phyloP scores from a whole-genome alignment of 1,284 basidiomycete genomes.

The Ganoderma meredithae region DNA sequence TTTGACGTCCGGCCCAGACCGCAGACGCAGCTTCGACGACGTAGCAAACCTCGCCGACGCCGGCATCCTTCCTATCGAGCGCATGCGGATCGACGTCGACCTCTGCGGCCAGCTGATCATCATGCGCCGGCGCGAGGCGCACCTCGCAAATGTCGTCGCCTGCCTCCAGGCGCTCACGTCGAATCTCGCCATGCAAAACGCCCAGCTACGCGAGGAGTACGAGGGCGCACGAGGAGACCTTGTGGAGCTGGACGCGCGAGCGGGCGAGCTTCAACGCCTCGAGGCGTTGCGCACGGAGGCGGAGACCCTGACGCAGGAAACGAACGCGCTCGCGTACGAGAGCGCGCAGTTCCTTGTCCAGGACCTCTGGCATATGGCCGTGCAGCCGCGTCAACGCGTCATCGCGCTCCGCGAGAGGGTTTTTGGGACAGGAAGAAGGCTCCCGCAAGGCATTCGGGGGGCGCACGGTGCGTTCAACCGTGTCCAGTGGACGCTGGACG shows the following conservation, averaged over 20 bases:
- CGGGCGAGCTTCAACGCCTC: slow-evolving; percentile 55
- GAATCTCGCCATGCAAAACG: slow-evolving; percentile 60
- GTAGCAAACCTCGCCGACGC: slow-evolving; percentile 51
- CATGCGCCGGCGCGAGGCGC: slow-evolving; percentile 69
- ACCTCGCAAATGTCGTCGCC: slow-evolving; percentile 52
- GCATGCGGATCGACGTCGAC: slow-evolving; percentile 79
- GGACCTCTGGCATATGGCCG: slow-evolving; percentile 71
- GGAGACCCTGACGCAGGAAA: slow-evolving; percentile 64
- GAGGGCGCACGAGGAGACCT: slow-evolving; percentile 56
- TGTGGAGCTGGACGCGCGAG: slow-evolving; percentile 52
- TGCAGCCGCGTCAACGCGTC: slow-evolving; percentile 66
- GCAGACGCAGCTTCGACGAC: slow-evolving; percentile 72
- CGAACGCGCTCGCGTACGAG: slow-evolving; percentile 75
- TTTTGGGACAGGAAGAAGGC: slow-evolving; percentile 55
- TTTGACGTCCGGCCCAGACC: slow-evolving; percentile 28
- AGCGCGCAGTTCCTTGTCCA: slow-evolving; percentile 68
- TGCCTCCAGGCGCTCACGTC: slow-evolving; percentile 59
- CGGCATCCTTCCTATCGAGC: slow-evolving; percentile 59
- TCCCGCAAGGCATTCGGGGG: slow-evolving; percentile 53
- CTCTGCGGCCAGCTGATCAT: slow-evolving; percentile 76
- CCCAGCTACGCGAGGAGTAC: slow-evolving; percentile 62
- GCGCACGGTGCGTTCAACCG: slow-evolving; percentile 67
- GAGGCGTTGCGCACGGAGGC: slow-evolving; percentile 57
- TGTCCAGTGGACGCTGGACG: slow-evolving; percentile 74
- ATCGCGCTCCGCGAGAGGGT: slow-evolving; percentile 64